phyloP scores from a whole-genome alignment of 108 stramenopile genomes.

The Cyclotella cryptica region DNA sequence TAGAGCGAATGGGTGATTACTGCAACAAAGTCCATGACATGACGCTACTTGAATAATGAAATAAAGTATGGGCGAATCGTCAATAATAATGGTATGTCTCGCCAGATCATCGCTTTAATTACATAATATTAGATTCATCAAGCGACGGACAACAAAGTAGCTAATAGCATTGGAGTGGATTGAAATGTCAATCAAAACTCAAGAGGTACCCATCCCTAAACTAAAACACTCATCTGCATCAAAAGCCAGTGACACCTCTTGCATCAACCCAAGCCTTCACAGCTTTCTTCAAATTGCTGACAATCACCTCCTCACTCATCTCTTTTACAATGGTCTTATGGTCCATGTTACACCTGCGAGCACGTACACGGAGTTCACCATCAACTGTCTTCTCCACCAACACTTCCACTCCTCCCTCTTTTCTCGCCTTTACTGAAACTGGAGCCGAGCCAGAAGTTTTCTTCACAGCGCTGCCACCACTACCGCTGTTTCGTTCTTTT shows the following conservation, averaged over 20 bases:
- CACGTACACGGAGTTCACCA: slow-evolving; percentile 72
- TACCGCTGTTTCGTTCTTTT: slow-evolving; percentile 30
- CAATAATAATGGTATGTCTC: too few species aligned
- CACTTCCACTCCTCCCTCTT: slow-evolving; percentile 83
- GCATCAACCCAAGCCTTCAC: slow-evolving; percentile 62
- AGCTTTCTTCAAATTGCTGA: slow-evolving; percentile 69
- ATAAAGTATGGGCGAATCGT: too few species aligned
- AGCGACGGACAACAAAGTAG: too few species aligned
- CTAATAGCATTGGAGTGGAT: too few species aligned
- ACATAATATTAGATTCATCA: too few species aligned
- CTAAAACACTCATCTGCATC: neutral
- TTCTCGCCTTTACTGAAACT: slow-evolving; percentile 12
- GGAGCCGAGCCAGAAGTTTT: neutral
- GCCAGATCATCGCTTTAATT: too few species aligned
- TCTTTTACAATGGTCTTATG: slow-evolving; percentile 77
- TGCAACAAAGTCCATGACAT: too few species aligned
- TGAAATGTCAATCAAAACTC: too few species aligned
- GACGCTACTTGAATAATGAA: too few species aligned
- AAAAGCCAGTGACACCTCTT: slow-evolving; percentile 21
- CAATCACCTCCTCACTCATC: slow-evolving; percentile 75
- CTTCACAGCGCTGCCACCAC: neutral
- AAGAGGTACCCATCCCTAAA: neutral
- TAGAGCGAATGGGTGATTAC: too few species aligned
- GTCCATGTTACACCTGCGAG: slow-evolving; percentile 80
- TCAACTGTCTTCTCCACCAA: slow-evolving; percentile 67